Percentiles rank a stretch among this genome's conserved stretches.
Evolutionary conservation across 2,329 filamentous ascomycete species (phyloP).

Genomic region (Botrytis cinerea): DNA sequence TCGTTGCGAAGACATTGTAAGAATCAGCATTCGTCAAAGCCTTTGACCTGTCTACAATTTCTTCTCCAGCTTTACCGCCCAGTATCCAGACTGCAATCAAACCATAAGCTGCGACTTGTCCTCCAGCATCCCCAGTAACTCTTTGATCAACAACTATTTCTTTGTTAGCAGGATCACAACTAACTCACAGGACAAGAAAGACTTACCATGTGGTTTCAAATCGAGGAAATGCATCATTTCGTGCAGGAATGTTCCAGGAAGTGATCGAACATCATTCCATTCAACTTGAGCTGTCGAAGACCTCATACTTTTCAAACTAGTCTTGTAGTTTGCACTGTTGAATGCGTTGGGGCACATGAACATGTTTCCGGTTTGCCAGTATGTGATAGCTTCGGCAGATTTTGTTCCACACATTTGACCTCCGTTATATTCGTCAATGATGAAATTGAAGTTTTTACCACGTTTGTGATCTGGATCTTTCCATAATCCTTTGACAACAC

Average conservation of each 20-base stretch:
- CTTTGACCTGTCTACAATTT: constrained; percentile 16
- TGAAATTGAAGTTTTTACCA: constrained; percentile 8
- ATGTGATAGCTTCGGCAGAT: constrained; percentile 15
- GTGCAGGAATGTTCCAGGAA: constrained; percentile 14
- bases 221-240: constrained; percentile 24
- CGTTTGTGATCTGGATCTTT: constrained; percentile 19
- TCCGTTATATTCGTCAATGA: constrained; percentile 21
- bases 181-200: neutral
- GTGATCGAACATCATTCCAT: constrained; percentile 16
- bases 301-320: constrained; percentile 18
- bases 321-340: constrained; percentile 12
- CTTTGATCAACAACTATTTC: constrained; percentile 11
- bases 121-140: neutral
- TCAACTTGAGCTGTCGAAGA: neutral
- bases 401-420: constrained; percentile 8
- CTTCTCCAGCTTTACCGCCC: constrained; percentile 6
- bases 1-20: constrained; percentile 22
- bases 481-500: constrained; percentile 12
- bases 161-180: neutral
- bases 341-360: constrained; percentile 17
- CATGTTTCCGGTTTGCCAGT: constrained; percentile 17
- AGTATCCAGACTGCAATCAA: constrained; percentile 16
- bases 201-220: constrained; percentile 17
- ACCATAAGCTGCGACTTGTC: constrained; percentile 3
- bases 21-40: constrained; percentile 15